phyloP scores from a whole-genome alignment of 208 protist genomes.

The Acanthamoeba healyi region DNA sequence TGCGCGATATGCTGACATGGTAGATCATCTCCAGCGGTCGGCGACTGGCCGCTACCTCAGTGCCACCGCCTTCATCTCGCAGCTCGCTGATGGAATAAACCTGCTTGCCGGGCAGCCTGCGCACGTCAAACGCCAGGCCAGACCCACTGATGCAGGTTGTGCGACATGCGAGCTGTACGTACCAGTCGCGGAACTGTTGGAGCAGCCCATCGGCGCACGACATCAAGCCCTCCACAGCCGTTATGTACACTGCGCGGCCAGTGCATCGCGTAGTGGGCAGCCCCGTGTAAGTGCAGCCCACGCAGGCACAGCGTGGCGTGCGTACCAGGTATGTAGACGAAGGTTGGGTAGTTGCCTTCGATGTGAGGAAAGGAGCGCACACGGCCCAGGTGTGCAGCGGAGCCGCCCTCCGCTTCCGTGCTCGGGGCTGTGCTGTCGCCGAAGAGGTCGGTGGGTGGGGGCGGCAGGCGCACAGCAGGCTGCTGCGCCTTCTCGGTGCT shows the following conservation, averaged over 20 bases:
- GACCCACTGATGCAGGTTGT: not conserved
- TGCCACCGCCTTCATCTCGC: not conserved
- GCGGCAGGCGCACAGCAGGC: not conserved
- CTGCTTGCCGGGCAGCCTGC: not conserved
- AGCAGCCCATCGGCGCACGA: not conserved
- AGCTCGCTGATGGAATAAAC: slow-evolving; percentile 8
- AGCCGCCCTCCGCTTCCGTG: not conserved
- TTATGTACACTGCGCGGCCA: not conserved
- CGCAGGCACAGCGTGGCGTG: no score
- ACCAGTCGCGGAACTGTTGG: slow-evolving; percentile 6
- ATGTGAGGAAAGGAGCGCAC: slow-evolving; percentile 14
- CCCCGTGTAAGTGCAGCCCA: not conserved
- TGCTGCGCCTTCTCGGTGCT: not conserved
- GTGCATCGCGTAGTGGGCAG: not conserved
- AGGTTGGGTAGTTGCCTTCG: slow-evolving; percentile 72
- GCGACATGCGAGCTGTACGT: no score
- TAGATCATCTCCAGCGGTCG: slow-evolving; percentile 29
- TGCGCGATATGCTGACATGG: slow-evolving; percentile 56
- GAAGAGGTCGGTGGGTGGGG: slow-evolving; percentile 8
- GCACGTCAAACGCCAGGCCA: not conserved
- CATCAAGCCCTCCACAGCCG: not conserved
- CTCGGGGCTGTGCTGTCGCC: not conserved
- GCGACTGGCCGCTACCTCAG: not conserved
- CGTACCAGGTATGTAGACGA: slow-evolving; percentile 55
- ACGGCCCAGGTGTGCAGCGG: not conserved